Base-by-base conservation (phyloP, 2,329 filamentous ascomycete species). In the Monosporascus sp. region DNA sequence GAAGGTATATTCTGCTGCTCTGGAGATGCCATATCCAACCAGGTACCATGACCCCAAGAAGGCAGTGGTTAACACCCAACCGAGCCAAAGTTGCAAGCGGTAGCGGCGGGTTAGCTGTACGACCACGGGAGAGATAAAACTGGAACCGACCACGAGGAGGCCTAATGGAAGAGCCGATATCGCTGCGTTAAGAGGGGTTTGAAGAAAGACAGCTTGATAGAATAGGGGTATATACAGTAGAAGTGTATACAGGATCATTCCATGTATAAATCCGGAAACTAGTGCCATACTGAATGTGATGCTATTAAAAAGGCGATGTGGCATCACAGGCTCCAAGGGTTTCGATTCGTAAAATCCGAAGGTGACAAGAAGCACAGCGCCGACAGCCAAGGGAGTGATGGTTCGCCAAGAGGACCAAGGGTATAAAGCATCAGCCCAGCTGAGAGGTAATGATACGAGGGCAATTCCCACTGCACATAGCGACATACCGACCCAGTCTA, bases 401-500 rank as follows among this genome's bases (percentile, higher is more conserved):
- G 83, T 85, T 1, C 76, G 74, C 76, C 80, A 87, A 3, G 77
- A 82, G 44, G 70, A 65, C 86, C 86, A 89, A 0, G 75, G 62
- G 63, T 86, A 88, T 70, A 85, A 80, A 8, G 87, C 76, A 38
- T 84, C 85, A 11, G 84, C 86, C 58, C 58, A 61, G 18, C 48
- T 54, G 1, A 61, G 22, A 8, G 55, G 54, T n/a, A 52, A 35
- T 2, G 50, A 9, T 9, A 52, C 20, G 14, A 22, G 6, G 5
- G 51, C 24, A 75, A 82, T 85, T 2, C 82, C 84, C 3, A 87
- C 78, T n/a, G 86, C 73, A 63, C 89, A 88, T 3, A 89, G 62
- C 1, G 78, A 58, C 4, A 79, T 77, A 1, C 87, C 86, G 35
- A 82, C 51, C 77, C 81, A 89, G 63, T 89, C 86, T 24, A 89